Percentiles rank a stretch among this genome's conserved stretches.
phyloP scores from a whole-genome alignment of 2,329 filamentous ascomycete genomes.

The Claviceps fusiformis region DNA sequence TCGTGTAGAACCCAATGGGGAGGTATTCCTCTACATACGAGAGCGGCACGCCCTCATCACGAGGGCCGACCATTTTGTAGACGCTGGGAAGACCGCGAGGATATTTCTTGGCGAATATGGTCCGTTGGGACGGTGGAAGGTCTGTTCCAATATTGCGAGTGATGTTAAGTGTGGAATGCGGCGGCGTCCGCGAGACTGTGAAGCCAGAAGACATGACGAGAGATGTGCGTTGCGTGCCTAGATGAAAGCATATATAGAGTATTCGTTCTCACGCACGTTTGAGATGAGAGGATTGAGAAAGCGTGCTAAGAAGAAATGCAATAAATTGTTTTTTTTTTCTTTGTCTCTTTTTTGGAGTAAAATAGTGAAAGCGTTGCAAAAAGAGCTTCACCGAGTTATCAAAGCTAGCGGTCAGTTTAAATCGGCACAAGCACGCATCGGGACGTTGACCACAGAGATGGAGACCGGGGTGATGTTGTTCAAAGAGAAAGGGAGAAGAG shows the following conservation, averaged over 20 bases:
- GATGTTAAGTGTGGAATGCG: slow-evolving; percentile 2
- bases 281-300: not conserved
- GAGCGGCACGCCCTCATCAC: slow-evolving; percentile 12
- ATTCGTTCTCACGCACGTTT: not conserved
- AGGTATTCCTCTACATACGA: slow-evolving; percentile 24
- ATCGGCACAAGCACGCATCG: not conserved
- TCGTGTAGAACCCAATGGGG: slow-evolving; percentile 23
- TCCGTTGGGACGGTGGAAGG: slow-evolving; percentile 12
- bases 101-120: slow-evolving; percentile 18
- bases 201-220: not conserved
- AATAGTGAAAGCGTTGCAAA: not conserved
- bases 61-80: slow-evolving; percentile 20
- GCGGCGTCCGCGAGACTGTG: not conserved
- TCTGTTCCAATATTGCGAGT: slow-evolving; percentile 12
- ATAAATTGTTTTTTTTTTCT: no score
- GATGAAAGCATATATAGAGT: not conserved
- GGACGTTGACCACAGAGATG: not conserved
- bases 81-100: slow-evolving; percentile 21
- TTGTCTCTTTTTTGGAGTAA: not conserved
- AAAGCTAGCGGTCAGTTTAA: not conserved
- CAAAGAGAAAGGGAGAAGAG: not conserved
- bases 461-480: not conserved
- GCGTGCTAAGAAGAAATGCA: no score
- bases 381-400: not conserved
- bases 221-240: not conserved